phyloP scores from a whole-genome alignment of 306 rosid genomes.

The Sicyos edulis region DNA sequence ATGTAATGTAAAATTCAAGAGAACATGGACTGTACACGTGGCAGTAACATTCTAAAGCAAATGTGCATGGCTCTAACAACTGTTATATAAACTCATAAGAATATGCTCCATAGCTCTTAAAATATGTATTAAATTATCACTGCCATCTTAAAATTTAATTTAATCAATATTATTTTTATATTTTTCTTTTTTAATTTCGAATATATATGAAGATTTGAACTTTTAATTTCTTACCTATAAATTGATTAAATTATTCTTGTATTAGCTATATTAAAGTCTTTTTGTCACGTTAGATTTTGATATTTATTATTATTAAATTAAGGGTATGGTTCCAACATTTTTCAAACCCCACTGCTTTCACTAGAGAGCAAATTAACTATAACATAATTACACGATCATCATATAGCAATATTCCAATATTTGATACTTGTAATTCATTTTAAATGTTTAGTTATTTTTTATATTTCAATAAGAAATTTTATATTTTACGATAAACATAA shows the following conservation, averaged over 20 bases:
- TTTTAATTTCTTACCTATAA: too few relatives aligned
- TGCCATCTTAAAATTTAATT: background rate
- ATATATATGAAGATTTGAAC: too few relatives aligned
- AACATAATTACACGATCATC: too few relatives aligned
- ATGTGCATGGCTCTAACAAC: constrained; percentile 6
- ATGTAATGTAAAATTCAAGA: background rate
- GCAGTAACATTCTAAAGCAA: background rate
- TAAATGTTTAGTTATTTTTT: background rate
- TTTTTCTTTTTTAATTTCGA: background rate
- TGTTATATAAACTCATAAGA: background rate
- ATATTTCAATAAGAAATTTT: background rate
- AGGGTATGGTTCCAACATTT: too few relatives aligned
- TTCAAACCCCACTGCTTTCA: too few relatives aligned
- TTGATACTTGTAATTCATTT: too few relatives aligned
- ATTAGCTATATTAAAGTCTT: background rate
- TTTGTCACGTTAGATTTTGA: background rate
- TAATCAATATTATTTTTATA: background rate
- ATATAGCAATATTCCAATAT: too few relatives aligned
- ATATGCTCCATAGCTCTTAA: background rate
- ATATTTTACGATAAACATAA: background rate
- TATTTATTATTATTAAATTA: background rate
- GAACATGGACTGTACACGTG: constrained; percentile 4
- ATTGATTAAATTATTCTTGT: too few relatives aligned
- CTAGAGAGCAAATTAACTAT: too few relatives aligned
- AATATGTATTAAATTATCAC: background rate